Evolutionary conservation across 371 early-diverging fungal species (phyloP).

Genomic region (Mortierella sp.): DNA sequence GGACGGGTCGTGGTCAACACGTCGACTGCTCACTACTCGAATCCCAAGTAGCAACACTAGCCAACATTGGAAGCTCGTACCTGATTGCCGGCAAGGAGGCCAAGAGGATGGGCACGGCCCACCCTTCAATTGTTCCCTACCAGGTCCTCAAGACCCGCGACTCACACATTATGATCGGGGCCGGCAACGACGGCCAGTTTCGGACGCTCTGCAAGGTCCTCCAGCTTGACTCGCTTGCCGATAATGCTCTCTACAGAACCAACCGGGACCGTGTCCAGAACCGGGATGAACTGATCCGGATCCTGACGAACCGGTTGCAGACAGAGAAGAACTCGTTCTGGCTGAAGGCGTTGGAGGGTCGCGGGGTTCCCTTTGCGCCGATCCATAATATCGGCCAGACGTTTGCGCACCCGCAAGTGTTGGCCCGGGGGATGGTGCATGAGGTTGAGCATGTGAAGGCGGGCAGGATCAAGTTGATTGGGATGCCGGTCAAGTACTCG

Average conservation of each 20-base stretch:
- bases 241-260: slow-evolving; percentile 68
- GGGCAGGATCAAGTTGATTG: slow-evolving; percentile 83
- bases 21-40: slow-evolving; percentile 90
- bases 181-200: slow-evolving; percentile 92
- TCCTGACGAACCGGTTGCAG: slow-evolving; percentile 66
- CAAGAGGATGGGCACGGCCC: slow-evolving; percentile 87
- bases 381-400: slow-evolving; percentile 89
- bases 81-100: slow-evolving; percentile 87
- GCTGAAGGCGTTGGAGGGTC: slow-evolving; percentile 73
- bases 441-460: slow-evolving; percentile 86
- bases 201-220: slow-evolving; percentile 69
- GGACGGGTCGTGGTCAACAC: slow-evolving; percentile 83
- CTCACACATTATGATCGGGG: slow-evolving; percentile 88
- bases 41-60: slow-evolving; percentile 88
- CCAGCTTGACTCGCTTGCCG: slow-evolving; percentile 63
- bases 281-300: slow-evolving; percentile 71
- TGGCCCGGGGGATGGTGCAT: slow-evolving; percentile 82
- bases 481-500: slow-evolving; percentile 87
- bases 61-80: slow-evolving; percentile 90
- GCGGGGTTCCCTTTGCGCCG: slow-evolving; percentile 88
- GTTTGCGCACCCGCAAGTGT: slow-evolving; percentile 90
- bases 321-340: slow-evolving; percentile 70
- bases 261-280: slow-evolving; percentile 83
- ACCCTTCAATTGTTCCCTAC: slow-evolving; percentile 94
- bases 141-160: slow-evolving; percentile 89